Conservation (phyloP, 306 rosid species). For the Gillenia trifoliata region DNA sequence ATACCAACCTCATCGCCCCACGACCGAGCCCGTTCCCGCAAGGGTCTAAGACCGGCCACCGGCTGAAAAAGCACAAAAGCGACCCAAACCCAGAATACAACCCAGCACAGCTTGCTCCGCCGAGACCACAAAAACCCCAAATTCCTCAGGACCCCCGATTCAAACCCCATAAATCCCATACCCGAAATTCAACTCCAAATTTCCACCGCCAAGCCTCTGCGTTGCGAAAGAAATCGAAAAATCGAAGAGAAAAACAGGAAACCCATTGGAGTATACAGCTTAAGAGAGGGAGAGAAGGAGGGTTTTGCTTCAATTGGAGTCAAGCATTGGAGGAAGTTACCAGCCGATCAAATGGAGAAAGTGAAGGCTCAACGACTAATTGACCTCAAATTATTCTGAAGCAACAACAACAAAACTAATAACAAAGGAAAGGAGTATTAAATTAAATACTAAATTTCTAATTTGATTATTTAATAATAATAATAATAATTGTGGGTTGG, state of each 20-base stretch:
- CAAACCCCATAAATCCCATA: constrained; percentile 33
- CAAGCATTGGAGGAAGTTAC: constrained; percentile 42
- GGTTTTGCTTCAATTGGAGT: constrained; percentile 66
- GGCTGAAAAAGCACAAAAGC: constrained; percentile 47
- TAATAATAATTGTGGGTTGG: not conserved
- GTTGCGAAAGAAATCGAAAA: constrained; percentile 27
- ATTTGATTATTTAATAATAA: not conserved
- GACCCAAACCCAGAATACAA: constrained; percentile 38
- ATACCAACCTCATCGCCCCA: constrained; percentile 95
- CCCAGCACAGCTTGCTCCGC: constrained; percentile 29
- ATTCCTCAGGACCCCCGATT: constrained; percentile 39
- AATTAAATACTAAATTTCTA: not conserved
- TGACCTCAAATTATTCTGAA: constrained; percentile 28
- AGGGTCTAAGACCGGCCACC: constrained; percentile 75
- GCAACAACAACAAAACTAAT: not conserved
- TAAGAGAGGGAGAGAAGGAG: constrained; percentile 33
- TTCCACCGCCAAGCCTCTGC: constrained; percentile 18
- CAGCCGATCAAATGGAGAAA: constrained; percentile 61
- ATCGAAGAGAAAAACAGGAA: constrained; percentile 23
- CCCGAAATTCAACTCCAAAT: constrained; percentile 41
- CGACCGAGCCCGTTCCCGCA: constrained; percentile 76
- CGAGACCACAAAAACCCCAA: constrained; percentile 30
- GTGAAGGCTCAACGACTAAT: constrained; percentile 78
- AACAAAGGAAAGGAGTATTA: not conserved
- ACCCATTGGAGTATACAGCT: constrained; percentile 46